Percentiles rank a stretch among this genome's conserved stretches.
Conservation (phyloP, 202 grass and related monocot species). For the Cymbopogon flexuosus region DNA sequence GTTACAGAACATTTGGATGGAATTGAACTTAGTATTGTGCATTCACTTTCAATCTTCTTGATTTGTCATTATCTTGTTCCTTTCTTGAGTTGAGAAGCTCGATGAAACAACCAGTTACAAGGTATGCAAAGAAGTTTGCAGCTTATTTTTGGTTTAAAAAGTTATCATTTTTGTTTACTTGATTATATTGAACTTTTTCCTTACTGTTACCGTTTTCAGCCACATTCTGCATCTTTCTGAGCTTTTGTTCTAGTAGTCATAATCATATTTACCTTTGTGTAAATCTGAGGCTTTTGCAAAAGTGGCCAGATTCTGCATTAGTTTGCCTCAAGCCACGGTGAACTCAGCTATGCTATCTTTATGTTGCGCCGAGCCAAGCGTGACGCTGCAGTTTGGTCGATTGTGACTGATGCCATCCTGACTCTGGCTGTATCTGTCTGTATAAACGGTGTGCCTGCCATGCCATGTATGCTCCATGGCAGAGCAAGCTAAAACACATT, state of each 20-base stretch:
- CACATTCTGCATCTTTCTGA: neutral
- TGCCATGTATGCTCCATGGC: neutral
- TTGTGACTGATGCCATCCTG: neutral
- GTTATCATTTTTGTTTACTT: too few relatives aligned
- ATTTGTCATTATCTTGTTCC: neutral
- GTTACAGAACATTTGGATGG: neutral
- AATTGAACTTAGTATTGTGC: neutral
- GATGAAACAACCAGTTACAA: neutral
- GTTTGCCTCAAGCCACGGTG: neutral
- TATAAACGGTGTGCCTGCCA: neutral
- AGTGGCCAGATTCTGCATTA: neutral
- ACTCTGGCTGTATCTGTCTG: neutral
- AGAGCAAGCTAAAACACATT: neutral
- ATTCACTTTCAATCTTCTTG: neutral
- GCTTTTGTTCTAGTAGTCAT: neutral
- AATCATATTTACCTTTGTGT: neutral
- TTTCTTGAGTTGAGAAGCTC: neutral
- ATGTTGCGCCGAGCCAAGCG: neutral
- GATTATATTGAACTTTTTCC: too few relatives aligned
- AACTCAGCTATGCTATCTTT: neutral
- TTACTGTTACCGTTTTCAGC: neutral
- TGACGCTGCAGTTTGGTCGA: neutral
- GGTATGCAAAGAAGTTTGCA: neutral
- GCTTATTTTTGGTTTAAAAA: neutral
- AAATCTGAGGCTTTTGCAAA: neutral